phyloP scores from a whole-genome alignment of 768 basidiomycete species.

The Tubosaeta brunneosetosa region DNA sequence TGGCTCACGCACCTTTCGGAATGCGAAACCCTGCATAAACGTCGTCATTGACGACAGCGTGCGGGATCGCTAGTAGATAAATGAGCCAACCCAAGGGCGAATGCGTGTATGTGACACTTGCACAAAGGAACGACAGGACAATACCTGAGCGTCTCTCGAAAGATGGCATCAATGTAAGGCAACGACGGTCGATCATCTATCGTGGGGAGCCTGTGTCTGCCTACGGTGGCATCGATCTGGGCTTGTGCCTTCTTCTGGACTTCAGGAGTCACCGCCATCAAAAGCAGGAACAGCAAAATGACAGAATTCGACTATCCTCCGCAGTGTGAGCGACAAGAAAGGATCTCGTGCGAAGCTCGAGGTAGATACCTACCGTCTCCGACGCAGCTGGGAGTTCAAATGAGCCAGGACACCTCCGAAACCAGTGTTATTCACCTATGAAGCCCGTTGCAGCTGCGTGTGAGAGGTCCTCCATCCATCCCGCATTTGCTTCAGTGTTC shows the following conservation, averaged over 20 bases:
- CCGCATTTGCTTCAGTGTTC: background rate
- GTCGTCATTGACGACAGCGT: slow-evolving; percentile 36
- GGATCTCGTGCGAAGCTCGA: background rate
- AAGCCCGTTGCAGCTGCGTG: slow-evolving; percentile 22
- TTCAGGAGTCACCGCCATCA: slow-evolving; percentile 15
- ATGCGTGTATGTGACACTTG: background rate
- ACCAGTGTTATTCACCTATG: slow-evolving; percentile 4
- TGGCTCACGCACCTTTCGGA: slow-evolving; percentile 32
- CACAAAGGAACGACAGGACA: slow-evolving; percentile 12
- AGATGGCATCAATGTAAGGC: slow-evolving; percentile 19
- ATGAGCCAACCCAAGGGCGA: background rate
- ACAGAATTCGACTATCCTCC: slow-evolving; percentile 23
- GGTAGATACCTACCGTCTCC: slow-evolving; percentile 13
- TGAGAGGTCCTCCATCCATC: slow-evolving; percentile 13
- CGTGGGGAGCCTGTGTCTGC: slow-evolving; percentile 10
- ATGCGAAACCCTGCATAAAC: slow-evolving; percentile 46
- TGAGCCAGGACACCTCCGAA: background rate
- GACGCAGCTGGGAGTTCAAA: slow-evolving; percentile 10
- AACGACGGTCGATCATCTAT: slow-evolving; percentile 15
- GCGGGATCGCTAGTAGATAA: slow-evolving; percentile 23
- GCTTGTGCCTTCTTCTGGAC: slow-evolving; percentile 19
- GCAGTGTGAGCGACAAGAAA: background rate
- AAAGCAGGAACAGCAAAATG: slow-evolving; percentile 13
- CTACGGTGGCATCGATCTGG: slow-evolving; percentile 18
- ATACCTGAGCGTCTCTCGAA: slow-evolving; percentile 19